Evolutionary conservation across 2,329 filamentous ascomycete species (phyloP), one percentile per base, ranked within the genome.

Genomic region (Ophiostoma sp.): DNA sequence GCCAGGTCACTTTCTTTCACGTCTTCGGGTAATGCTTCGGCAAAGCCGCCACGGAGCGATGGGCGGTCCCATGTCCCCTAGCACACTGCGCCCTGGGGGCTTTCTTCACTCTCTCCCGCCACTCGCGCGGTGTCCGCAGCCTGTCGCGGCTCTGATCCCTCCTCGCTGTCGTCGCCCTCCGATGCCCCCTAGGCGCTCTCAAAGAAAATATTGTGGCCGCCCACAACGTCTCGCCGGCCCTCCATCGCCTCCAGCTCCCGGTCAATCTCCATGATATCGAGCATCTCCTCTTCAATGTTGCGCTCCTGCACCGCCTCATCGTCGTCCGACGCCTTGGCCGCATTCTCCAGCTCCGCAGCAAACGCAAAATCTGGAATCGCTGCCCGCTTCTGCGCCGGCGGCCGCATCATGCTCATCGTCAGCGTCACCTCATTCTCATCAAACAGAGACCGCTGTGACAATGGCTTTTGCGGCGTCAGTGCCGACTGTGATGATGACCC

Each of bases 221-320:
- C 83, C 69, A 79, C 80, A 69, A 79, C 80, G 44, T 80, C 81
- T 65, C 83, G 79, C 44, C 81, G 81, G 54, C 77, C 80, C 69
- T 87, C 83, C 84, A 90, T 80, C 67, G 79, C 81, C 67, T 86
- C 83, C 68, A 90, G 77, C 67, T 83, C 85, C 71, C 85, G 83
- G 74, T 90, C 87, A 75, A 90, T 88, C 74, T 87, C 86, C 82
- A 88, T 85, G 64, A 90, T 87, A 76, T 89, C 87, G 74, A 90
- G 80, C 81, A 88, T 85, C 77, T 88, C 86, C 39, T 82, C 81
- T 75, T 88, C 86, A 15, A 87, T 81, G 70, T 88, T 82, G 41
- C 86, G 79, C 35, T 80, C 79, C 31, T 78, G 76, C 20, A 80
- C 81, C n/a, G 80, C 79, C 39, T 83, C 79, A 68, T 85, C 83